Percentiles rank a stretch among this genome's conserved stretches.
Conservation (phyloP, 345 rosid genomes). For the Carallia pectinifolia region DNA sequence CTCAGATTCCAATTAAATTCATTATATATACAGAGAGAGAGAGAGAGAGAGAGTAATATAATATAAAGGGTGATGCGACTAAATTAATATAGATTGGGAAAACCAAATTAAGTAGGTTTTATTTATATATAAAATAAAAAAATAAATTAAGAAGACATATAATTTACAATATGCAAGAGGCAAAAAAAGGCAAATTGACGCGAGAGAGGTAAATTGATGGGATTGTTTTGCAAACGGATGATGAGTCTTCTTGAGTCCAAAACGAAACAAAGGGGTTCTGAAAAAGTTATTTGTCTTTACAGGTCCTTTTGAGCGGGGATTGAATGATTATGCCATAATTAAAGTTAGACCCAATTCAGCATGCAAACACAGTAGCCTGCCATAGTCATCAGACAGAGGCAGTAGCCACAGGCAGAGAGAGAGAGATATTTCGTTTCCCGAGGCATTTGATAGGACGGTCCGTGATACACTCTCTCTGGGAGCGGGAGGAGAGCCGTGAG, state of each 20-base stretch:
- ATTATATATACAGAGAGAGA: too few relatives aligned
- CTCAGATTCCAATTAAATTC: conserved; percentile 9
- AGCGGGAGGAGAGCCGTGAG: not conserved
- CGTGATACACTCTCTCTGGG: conserved; percentile 26
- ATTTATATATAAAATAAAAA: too few relatives aligned
- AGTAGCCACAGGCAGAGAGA: not conserved
- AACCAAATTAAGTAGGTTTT: not conserved
- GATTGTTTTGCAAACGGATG: conserved; percentile 1
- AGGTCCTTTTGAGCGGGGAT: not conserved
- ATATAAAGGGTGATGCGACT: not conserved
- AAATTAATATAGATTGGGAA: not conserved
- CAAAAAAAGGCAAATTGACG: not conserved
- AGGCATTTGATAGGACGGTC: conserved; percentile 25
- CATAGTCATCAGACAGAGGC: not conserved
- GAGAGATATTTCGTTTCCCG: conserved; percentile 19
- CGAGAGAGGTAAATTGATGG: not conserved
- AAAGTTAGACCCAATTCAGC: conserved; percentile 5
- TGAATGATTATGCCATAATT: conserved; percentile 32
- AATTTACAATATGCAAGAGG: not conserved
- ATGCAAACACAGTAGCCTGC: not conserved
- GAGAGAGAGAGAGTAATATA: too few relatives aligned
- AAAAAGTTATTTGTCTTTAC: conserved; percentile 22
- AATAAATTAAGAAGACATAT: too few relatives aligned
- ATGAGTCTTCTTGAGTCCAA: not conserved
- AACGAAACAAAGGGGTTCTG: not conserved